Conservation (phyloP, 495 filamentous ascomycete species). For the Tuber magnatum region DNA sequence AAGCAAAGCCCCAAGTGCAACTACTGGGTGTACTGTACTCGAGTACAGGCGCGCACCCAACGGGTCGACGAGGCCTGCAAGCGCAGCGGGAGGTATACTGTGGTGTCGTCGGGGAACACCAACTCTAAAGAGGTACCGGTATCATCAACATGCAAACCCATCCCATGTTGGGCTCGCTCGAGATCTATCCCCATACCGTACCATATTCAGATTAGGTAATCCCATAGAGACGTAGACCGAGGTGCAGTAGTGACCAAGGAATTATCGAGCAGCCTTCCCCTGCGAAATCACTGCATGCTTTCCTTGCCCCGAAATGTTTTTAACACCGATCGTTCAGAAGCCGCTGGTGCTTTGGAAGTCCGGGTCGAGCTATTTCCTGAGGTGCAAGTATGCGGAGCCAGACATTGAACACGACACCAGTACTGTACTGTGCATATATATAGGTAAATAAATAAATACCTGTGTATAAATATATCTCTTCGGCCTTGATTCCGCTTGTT, state of each 20-base stretch:
- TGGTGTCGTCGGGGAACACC: neutral
- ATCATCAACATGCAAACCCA: neutral
- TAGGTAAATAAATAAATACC: neutral
- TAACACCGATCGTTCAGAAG: neutral
- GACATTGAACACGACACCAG: neutral
- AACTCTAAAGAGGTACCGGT: neutral
- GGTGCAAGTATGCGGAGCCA: neutral
- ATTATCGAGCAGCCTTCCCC: neutral
- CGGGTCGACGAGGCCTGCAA: neutral
- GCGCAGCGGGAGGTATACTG: neutral
- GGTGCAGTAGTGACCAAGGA: neutral
- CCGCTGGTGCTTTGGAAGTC: neutral
- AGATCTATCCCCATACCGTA: neutral
- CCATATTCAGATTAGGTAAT: neutral
- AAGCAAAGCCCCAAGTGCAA: neutral
- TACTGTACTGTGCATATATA: neutral
- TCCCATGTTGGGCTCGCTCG: neutral
- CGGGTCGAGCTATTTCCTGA: neutral
- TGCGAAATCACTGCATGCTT: neutral
- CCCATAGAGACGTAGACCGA: neutral
- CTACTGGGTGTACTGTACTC: too few relatives aligned
- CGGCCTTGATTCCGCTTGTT: neutral
- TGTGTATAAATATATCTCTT: neutral
- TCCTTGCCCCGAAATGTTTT: neutral
- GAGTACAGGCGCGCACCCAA: neutral